These are phyloP conservation scores for Botryotinia convoluta DNA, from an alignment of 2,329 filamentous ascomycete species.

Conservation along the genomic window DNA sequence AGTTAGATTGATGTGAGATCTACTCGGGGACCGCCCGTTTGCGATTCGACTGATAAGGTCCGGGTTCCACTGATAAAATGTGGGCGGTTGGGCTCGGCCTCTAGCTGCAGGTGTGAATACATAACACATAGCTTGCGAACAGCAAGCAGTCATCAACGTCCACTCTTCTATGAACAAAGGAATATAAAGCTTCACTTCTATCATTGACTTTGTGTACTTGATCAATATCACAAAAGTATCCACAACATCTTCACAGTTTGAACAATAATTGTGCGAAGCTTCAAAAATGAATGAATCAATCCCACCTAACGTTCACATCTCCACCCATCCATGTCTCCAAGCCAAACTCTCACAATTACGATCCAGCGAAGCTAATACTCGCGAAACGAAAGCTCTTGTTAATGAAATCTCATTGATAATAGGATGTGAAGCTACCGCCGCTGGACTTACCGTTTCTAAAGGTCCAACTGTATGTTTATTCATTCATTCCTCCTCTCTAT, in stretches of 20 bases:
- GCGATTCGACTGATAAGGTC: slow-evolving; percentile 18
- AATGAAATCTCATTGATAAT: slow-evolving; percentile 85
- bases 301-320: slow-evolving; percentile 70
- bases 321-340: slow-evolving; percentile 77
- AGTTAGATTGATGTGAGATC: neutral
- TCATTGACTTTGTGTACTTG: neutral
- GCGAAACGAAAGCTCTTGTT: slow-evolving; percentile 77
- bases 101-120: neutral
- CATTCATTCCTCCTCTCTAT: neutral
- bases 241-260: neutral
- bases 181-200: neutral
- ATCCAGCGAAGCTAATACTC: slow-evolving; percentile 64
- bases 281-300: slow-evolving; percentile 40
- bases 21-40: slow-evolving; percentile 6
- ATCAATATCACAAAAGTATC: neutral
- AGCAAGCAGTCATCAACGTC: slow-evolving; percentile 1
- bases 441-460: slow-evolving; percentile 54
- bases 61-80: slow-evolving; percentile 7
- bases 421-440: slow-evolving; percentile 74
- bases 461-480: slow-evolving; percentile 58
- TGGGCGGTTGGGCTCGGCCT: neutral
- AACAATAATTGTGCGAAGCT: slow-evolving; percentile 1
- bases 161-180: slow-evolving; percentile 8
- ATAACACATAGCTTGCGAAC: slow-evolving; percentile 12
- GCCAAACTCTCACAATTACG: slow-evolving; percentile 90